Percentiles rank a stretch among this genome's conserved stretches.
Conservation (phyloP, 345 rosid species). For the Isatis tinctoria region DNA sequence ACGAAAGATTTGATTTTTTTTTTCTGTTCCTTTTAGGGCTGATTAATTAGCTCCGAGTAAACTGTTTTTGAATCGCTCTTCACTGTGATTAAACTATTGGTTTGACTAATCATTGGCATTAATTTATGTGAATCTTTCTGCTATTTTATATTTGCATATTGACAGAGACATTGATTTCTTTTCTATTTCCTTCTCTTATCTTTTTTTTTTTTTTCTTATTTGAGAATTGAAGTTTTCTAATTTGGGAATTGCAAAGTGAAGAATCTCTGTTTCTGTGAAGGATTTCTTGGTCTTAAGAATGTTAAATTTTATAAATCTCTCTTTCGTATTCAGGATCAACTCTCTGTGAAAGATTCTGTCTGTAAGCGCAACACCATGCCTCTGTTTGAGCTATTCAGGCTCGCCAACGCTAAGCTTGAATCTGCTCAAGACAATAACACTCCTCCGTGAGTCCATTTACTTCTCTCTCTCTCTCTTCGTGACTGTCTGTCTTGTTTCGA, state of each 20-base stretch:
- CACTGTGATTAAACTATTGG: conserved; percentile 22
- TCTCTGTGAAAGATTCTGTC: neutral
- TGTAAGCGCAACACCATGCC: conserved; percentile 51
- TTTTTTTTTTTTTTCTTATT: neutral
- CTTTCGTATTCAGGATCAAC: conserved; percentile 18
- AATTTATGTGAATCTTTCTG: neutral
- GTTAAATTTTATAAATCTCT: conserved; percentile 27
- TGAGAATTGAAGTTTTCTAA: neutral
- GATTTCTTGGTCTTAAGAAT: conserved; percentile 5
- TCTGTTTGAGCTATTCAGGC: conserved; percentile 68
- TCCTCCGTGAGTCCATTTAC: conserved; percentile 48
- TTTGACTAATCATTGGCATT: conserved; percentile 21
- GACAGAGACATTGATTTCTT: conserved; percentile 12
- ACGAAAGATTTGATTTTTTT: conserved; percentile 8
- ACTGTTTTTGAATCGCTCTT: conserved; percentile 2
- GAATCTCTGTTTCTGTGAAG: conserved; percentile 11
- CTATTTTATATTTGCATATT: conserved; percentile 10
- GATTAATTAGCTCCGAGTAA: neutral
- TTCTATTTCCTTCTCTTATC: neutral
- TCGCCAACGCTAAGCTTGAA: conserved; percentile 39
- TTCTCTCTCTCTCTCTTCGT: conserved; percentile 9
- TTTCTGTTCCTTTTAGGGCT: neutral
- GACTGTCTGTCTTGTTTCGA: neutral
- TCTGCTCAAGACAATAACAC: conserved; percentile 44
- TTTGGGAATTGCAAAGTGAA: neutral